Percentiles rank a stretch among this genome's conserved stretches.
Evolutionary conservation across 192 early-diverging fungal species (phyloP).

Genomic region (Backusella morwellensis): DNA sequence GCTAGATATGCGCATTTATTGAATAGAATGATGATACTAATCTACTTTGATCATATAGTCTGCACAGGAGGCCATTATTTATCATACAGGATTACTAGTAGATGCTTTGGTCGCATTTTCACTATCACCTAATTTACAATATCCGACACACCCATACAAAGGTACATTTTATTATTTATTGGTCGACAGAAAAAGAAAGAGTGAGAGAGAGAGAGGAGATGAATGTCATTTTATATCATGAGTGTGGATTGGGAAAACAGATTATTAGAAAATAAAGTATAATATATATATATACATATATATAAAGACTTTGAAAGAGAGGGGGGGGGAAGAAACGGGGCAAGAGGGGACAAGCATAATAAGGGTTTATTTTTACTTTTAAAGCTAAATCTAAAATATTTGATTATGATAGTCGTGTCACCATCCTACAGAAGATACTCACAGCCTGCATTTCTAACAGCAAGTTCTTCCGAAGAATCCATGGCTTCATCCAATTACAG

Average conservation of each 20-base stretch:
- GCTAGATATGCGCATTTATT: background rate
- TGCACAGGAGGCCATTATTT: constrained; percentile 8
- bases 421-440: background rate
- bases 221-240: background rate
- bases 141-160: constrained; percentile 4
- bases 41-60: background rate
- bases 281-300: background rate
- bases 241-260: background rate
- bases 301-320: background rate
- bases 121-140: background rate
- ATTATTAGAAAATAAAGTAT: background rate
- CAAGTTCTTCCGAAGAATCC: background rate
- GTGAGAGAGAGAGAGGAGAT: background rate
- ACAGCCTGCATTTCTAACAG: background rate
- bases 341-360: background rate
- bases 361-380: background rate
- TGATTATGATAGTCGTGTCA: background rate
- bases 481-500: background rate
- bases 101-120: background rate
- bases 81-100: background rate
- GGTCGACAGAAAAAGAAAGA: background rate
- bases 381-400: background rate
- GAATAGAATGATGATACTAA: background rate
- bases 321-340: background rate
- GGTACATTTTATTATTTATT: background rate